A percentile compares a stretch with the other conserved stretches of the same genome.
Evolutionary conservation across 108 stramenopile genomes (phyloP).

Genomic region (Cyclotella cryptica): DNA sequence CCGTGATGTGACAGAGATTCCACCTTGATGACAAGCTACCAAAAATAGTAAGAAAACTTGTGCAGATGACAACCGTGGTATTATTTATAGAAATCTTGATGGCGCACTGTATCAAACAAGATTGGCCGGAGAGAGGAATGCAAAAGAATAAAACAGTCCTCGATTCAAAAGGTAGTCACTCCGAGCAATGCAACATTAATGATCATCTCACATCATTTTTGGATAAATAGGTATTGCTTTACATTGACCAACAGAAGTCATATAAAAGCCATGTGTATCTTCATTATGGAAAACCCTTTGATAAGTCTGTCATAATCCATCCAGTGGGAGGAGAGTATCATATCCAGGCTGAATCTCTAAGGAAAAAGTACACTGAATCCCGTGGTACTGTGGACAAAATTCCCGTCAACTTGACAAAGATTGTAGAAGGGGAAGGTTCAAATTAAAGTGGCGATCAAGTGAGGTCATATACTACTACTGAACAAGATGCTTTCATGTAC

Average conservation of each 20-base stretch:
- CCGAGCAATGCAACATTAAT: neutral
- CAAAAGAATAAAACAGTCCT: neutral
- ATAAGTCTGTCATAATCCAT: neutral
- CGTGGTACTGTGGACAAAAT: conserved; percentile 7
- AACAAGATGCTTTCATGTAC: conserved; percentile 4
- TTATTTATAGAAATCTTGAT: neutral
- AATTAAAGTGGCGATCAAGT: neutral
- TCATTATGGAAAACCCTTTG: neutral
- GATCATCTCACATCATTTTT: neutral
- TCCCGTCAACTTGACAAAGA: neutral
- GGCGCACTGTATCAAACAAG: neutral
- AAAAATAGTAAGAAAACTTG: no score
- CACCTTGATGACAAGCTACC: no score
- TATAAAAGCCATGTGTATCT: neutral
- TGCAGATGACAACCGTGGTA: no score
- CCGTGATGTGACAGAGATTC: no score
- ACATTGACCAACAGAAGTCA: neutral
- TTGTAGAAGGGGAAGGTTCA: conserved; percentile 3
- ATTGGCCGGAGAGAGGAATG: conserved; percentile 6
- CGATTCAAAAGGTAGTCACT: neutral
- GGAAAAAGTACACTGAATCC: conserved; percentile 1
- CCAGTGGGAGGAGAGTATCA: conserved; percentile 4
- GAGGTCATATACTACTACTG: neutral
- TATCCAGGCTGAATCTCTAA: neutral
- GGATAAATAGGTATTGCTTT: neutral